Conservation (phyloP, 345 rosid genomes). For the Clausena lansium region DNA sequence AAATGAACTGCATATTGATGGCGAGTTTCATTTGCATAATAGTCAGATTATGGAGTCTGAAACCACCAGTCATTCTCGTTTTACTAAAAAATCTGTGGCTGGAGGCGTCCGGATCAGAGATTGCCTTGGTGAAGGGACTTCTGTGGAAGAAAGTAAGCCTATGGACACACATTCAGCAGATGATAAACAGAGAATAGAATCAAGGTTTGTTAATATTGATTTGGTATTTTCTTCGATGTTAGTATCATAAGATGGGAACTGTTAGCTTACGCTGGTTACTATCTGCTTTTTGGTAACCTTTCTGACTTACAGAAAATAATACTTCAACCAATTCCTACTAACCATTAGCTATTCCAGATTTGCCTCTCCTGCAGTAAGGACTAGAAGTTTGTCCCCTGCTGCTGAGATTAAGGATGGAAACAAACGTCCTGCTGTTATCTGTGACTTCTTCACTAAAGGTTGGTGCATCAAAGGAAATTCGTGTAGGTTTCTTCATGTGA, state of each 20-base stretch:
- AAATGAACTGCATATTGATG: conserved; percentile 14
- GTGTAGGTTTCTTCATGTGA: conserved; percentile 78
- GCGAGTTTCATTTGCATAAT: conserved; percentile 15
- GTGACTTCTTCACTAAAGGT: conserved; percentile 75
- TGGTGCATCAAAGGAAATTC: conserved; percentile 79
- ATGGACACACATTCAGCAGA: conserved; percentile 26
- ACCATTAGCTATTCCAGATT: conserved; percentile 50
- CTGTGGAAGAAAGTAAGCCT: conserved; percentile 29
- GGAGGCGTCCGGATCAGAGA: conserved; percentile 5
- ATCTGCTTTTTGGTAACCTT: conserved; percentile 13
- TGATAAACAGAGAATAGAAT: conserved; percentile 25
- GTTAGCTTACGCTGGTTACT: conserved; percentile 16
- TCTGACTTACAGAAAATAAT: conserved; percentile 21
- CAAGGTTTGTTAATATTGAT: conserved; percentile 50
- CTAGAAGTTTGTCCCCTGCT: conserved; percentile 39
- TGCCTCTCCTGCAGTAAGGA: conserved; percentile 32
- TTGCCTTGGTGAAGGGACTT: conserved; percentile 23
- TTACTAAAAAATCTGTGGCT: conserved; percentile 20
- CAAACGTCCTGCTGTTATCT: conserved; percentile 51
- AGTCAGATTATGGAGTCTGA: conserved; percentile 23
- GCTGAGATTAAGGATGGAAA: conserved; percentile 30
- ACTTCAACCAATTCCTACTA: conserved; percentile 26
- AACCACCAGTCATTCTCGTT: conserved; percentile 13
- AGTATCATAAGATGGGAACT: conserved; percentile 16
- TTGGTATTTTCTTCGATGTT: conserved; percentile 11